Evolutionary conservation across 345 rosid species (phyloP).

Genomic region (Orychophragmus violaceus): DNA sequence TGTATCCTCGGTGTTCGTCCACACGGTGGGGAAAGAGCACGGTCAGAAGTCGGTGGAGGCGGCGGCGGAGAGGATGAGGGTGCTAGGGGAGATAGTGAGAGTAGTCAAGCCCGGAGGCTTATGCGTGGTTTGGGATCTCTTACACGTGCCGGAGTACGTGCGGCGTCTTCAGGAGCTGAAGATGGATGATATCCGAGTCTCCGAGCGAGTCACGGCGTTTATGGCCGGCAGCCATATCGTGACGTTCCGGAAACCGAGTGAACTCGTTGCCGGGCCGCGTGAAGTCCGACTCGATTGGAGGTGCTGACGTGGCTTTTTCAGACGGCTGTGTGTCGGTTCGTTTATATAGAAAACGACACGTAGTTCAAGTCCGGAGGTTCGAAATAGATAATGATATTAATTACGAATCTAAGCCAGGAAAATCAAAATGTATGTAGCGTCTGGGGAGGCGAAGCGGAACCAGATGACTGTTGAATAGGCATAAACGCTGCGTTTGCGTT

Average conservation of each 20-base stretch:
- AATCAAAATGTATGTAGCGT: not conserved
- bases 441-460: slow-evolving; percentile 38
- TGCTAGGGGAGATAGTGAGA: slow-evolving; percentile 80
- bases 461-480: slow-evolving; percentile 13
- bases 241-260: slow-evolving; percentile 68
- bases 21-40: slow-evolving; percentile 83
- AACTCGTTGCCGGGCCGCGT: slow-evolving; percentile 48
- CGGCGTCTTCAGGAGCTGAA: slow-evolving; percentile 69
- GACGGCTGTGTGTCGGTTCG: not conserved
- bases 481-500: slow-evolving; percentile 17
- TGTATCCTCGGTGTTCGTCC: slow-evolving; percentile 77
- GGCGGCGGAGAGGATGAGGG: slow-evolving; percentile 85
- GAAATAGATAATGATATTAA: slow-evolving; percentile 5
- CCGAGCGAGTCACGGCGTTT: slow-evolving; percentile 84
- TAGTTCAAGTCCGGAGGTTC: slow-evolving; percentile 4
- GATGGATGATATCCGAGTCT: slow-evolving; percentile 82
- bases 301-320: slow-evolving; percentile 29
- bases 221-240: slow-evolving; percentile 92
- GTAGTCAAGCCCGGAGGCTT: slow-evolving; percentile 78
- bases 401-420: not conserved
- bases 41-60: slow-evolving; percentile 84
- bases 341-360: slow-evolving; percentile 14
- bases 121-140: slow-evolving; percentile 86
- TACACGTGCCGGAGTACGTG: slow-evolving; percentile 82
- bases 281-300: slow-evolving; percentile 84